Evolutionary conservation across 1,284 basidiomycete species (phyloP), one percentile per base, ranked within the genome.

Genomic region (Ceratobasidium sp.): DNA sequence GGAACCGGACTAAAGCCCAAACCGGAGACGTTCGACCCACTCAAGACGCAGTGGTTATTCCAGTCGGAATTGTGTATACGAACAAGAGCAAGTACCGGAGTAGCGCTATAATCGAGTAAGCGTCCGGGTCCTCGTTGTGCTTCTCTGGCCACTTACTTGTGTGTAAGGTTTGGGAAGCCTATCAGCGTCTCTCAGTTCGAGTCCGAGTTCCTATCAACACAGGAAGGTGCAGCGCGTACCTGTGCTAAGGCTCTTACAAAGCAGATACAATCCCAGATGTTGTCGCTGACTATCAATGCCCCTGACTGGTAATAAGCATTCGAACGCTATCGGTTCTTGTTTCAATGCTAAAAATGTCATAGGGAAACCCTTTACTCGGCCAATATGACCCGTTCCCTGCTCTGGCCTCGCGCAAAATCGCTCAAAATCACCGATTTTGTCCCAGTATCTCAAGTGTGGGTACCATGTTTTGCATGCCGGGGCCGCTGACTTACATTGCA

Each of bases 1-100:
- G 94, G 90, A 87, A 90, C 59, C 82, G 87, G 83, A 80, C 89
- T 85, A 77, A 84, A 80, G 80, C 87, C 87, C 70, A 86, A 83
- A 79, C 82, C 80, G 83, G 85, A 77, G 81, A 83, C 35, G 85
- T 86, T 76, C 82, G 84, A 6, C 84, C 84, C 1, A 78, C 80
- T 1, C 83, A 85, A 78, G 86, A 86, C 44, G 86, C 93, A 33
- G 82, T 87, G 3, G 90, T 99, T 79, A 86, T 97, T 46, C 96
- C 97, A 8, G 91, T 93, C 10, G 92, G 95, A 0, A 96, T 99
- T 80, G 95, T 95, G 5, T 99, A 98, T 84, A 96, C 95, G 69
- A 93, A 98, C 85, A 99, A 99, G 86, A 91, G 93, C 66, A 96
- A 96, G 85, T 99, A 98, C 84, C 89, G 97, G 75, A 96, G 94